Evolutionary conservation across 2,329 filamentous ascomycete genomes (phyloP), one percentile per base, ranked within the genome.

Genomic region (Keithomyces neogunnii): DNA sequence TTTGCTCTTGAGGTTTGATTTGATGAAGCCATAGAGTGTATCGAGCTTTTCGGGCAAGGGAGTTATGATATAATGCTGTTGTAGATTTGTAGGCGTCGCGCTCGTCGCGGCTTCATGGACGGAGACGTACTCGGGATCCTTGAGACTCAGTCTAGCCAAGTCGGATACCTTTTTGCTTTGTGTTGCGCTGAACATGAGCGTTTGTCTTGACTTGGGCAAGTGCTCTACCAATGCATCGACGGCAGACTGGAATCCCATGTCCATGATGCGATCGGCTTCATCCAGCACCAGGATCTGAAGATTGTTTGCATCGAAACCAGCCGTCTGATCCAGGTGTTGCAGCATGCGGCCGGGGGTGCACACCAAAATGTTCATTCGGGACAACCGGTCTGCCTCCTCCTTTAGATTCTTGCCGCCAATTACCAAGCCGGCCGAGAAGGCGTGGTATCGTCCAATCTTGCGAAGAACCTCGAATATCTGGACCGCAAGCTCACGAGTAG

Each of bases 401-500:
- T 88, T 85, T 61, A 96, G 65, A 65, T 81, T 91, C 76, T 95
- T 96, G 40, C 93, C 93, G 40, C 93, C 93, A 60, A 97, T 97
- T 8, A 99, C 82, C 60, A 97, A 70, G 0, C 93, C 93, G 0
- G 93, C 93, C 1, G 92, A 95, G 66, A 97, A 96, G 54, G 82
- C 77, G 67, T 99, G 92, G 52, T 92, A 84, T 51, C 88, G 81
- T 44, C 93, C 93, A 52, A 99, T 82, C 67, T 95, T 96, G 55
- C 89, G 80, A 60, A 99, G 71, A 0, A 97, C 92, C 52, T 96
- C 88, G 64, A 97, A 99, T 55, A 96, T 99, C 69, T 99, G 93
- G 39, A 95, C 93, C 0, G 93, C 92, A 51, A 99, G 76, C 71
- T 99, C 93, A 63, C 93, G 85, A 6, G 93, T 99, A 1, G 93